Base-by-base conservation (phyloP, 2,329 filamentous ascomycete genomes). In the Coleophoma crateriformis region DNA sequence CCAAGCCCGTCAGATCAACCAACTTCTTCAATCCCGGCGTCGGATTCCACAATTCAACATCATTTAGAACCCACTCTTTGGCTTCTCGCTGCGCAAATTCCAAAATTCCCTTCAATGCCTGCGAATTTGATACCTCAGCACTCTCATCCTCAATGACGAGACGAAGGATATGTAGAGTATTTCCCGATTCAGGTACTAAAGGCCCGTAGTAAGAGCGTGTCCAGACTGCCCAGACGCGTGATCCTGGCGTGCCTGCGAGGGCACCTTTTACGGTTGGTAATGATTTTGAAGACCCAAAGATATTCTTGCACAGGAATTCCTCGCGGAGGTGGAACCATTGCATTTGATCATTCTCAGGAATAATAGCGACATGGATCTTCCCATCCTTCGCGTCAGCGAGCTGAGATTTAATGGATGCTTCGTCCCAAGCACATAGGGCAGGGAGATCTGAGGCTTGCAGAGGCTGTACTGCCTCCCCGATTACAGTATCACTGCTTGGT, bases 21-120 rank as follows among this genome's bases (percentile, higher is more conserved):
- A 85, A 59, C 14, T 65, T 54, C 62, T 64, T 64, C 22, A 83
- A 64, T 54, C 75, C 60, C 7, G 78, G 71, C 4, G 77, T 78
- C 0, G 91, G 90, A 63, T 94, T 95, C 92, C 92, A 97, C 46
- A 92, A 72, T 64, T 90, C 79, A 3, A 96, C 80, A 42, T 81
- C 76, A 38, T 76, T 73, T 70, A 89, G 81, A 41, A 78, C 72
- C 86, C 88, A 95, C 50, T 80, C 73, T 3, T 73, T 68, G 2
- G 91, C 91, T 67, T 95, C 82, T 8, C 69, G 68, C 60, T 85
- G 82, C 4, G 90, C 90, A 41, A 83, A 72, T 39, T 71, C 67
- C 41, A 95, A 64, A 22, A 96, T 75, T 3, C 79, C 78, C 35
- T 75, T 73, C 51, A 95, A 71, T 0, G 78, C 76, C 14, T 71